Conservation (phyloP, 2,329 filamentous ascomycete genomes). For the Cladophialophora exuberans region DNA sequence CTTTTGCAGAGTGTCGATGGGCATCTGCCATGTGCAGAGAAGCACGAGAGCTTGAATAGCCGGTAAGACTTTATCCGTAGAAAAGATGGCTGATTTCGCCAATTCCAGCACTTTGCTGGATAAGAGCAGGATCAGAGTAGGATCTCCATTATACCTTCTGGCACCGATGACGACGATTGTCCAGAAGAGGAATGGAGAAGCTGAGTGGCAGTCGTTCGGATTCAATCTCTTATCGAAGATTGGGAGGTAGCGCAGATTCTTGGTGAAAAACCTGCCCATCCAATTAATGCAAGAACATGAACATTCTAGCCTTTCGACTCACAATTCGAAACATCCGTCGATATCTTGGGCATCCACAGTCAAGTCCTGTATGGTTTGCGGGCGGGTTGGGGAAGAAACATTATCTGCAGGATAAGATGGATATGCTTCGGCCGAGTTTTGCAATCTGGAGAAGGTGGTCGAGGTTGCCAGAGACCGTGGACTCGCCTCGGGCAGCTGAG, state of each 20-base stretch:
- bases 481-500: not conserved
- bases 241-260: slow-evolving; percentile 65
- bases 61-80: slow-evolving; percentile 10
- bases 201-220: slow-evolving; percentile 61
- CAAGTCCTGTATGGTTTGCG: slow-evolving; percentile 15
- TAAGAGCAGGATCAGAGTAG: slow-evolving; percentile 56
- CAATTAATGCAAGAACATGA: not conserved
- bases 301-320: not conserved
- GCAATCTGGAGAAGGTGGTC: not conserved
- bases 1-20: slow-evolving; percentile 18
- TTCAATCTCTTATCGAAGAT: slow-evolving; percentile 58
- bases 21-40: slow-evolving; percentile 25
- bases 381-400: not conserved
- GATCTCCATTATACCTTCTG: slow-evolving; percentile 59
- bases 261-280: slow-evolving; percentile 55
- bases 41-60: slow-evolving; percentile 23
- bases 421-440: not conserved
- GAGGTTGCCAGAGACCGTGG: not conserved
- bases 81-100: slow-evolving; percentile 18
- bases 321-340: slow-evolving; percentile 40
- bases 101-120: slow-evolving; percentile 30
- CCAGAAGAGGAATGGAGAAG: slow-evolving; percentile 67
- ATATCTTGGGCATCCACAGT: slow-evolving; percentile 17
- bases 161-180: slow-evolving; percentile 66
- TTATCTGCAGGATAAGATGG: not conserved